Base-by-base conservation (phyloP, 106 monocot species). In the Apostasia ramifera region DNA sequence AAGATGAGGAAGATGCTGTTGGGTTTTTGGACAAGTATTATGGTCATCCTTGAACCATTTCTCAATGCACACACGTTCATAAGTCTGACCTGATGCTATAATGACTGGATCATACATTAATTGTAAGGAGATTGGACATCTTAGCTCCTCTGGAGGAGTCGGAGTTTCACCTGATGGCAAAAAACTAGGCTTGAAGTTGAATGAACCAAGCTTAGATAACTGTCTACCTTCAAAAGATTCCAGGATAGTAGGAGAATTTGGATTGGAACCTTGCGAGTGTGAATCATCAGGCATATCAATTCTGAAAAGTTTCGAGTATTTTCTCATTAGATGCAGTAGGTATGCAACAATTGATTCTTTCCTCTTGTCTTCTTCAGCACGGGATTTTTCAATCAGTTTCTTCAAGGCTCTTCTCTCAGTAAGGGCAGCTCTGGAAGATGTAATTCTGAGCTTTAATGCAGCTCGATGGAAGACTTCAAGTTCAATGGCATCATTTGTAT, bases 41-140 rank as follows among this genome's bases (percentile, higher is more conserved):
- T 97, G 89, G 2, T 92, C 97, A 15, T 86, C 89, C 55, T 68
- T 69, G 41, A 97, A 85, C 97, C 97, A 97, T 68, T 97, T 97
- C 70, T 97, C 89, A 43, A 97, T 97, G 82, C 86, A 97, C 15
- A 57, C 79, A 4, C 97, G 80, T 47, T 97, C 97, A 49, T 89
- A 97, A 40, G 92, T 92, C 72, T 97, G 92, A 4, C 97, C 97
- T 43, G 97, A 97, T 57, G 92, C 86, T 59, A 97, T 87, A 8
- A 97, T 84, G 14, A 92, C 92, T 1, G 97, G 97, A 59, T 97
- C 97, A 74, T 85, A 84, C 97, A 97, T 97, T 7, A 97, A 75
- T 59, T 92, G 97, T 59, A 90, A 76, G 40, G 97, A 92, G 52
- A 97, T 92, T 1, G 97, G 97, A 55, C 97, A 97, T 44, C 86